Evolutionary conservation across 129 eudicot species (phyloP), one percentile per base, ranked within the genome.

Genomic region (Kitagawia praeruptora): DNA sequence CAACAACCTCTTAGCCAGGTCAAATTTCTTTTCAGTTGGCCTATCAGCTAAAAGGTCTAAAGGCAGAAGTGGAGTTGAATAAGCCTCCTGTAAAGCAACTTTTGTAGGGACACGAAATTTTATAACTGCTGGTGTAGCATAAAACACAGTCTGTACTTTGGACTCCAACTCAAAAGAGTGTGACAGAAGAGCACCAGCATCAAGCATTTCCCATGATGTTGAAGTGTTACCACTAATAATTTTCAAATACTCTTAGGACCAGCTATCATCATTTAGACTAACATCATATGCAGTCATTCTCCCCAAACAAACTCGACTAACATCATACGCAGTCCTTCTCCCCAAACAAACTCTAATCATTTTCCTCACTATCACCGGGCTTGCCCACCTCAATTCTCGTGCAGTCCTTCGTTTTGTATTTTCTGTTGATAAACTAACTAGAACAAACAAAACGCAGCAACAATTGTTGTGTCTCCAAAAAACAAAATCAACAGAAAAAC

Each of bases 271-370:
- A 44, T 76, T 89, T 47, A 93, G 86, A 51, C 91, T 88, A 47
- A 93, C 90, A 84, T 93, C 98, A 85, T 91, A 93, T 23, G 97
- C 98, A 25, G 95, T n/a, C n/a, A n/a, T n/a, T n/a, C n/a, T n/a
- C n/a, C n/a, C n/a, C n/a, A n/a, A n/a, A n/a, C n/a, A n/a, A n/a
- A n/a, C n/a, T n/a, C n/a, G n/a, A n/a, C n/a, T n/a, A n/a, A n/a
- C n/a, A n/a, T n/a, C n/a, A n/a, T n/a, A n/a, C n/a, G n/a, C n/a
- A n/a, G n/a, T n/a, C n/a, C 53, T 47, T 47, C 18, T 8, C 53
- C 53, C 18, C 3, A 47, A 14, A 47, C 18, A 47, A 47, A 47
- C 4, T 47, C 18, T 47, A 47, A 47, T 12, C 53, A 47, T 47
- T 47, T 47, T 4, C 53, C 53, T 47, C 53, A 10, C 51, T 46